Percentiles rank a stretch among this genome's conserved stretches.
Conservation (phyloP, 176 grass and related monocot genomes). For the Ampelocalamus luodianensis region DNA sequence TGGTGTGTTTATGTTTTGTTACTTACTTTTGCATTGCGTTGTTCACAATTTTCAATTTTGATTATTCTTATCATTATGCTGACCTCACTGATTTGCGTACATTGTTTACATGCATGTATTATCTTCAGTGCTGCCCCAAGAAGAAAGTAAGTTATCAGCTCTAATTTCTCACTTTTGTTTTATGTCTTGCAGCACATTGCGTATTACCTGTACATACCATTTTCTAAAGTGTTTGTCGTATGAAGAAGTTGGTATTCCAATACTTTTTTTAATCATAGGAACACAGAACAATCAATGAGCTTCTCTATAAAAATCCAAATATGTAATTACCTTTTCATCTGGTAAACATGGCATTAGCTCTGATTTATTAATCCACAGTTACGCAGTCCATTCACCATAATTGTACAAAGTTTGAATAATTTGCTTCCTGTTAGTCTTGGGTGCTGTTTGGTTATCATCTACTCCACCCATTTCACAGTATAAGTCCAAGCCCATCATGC, state of each 20-base stretch:
- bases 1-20: conserved; percentile 14
- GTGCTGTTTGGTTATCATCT: background rate
- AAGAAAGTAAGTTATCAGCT: conserved; percentile 88
- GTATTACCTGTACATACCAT: background rate
- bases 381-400: background rate
- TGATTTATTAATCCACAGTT: background rate
- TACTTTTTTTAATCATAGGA: background rate
- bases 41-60: background rate
- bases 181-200: background rate
- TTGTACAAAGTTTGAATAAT: background rate
- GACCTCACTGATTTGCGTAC: conserved; percentile 45
- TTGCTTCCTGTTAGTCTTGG: conserved; percentile 22
- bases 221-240: background rate
- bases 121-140: conserved; percentile 83
- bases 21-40: conserved; percentile 26
- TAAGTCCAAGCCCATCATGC: background rate
- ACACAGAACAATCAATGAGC: background rate
- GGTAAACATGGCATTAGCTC: conserved; percentile 11
- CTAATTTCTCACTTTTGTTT: conserved; percentile 28
- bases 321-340: conserved; percentile 6
- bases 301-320: conserved; percentile 9
- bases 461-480: background rate
- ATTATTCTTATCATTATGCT: conserved; percentile 31
- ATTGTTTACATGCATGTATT: conserved; percentile 47
- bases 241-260: background rate